phyloP scores from a whole-genome alignment of 1,139 yeast species.

The Yamadazyma conglobata region DNA sequence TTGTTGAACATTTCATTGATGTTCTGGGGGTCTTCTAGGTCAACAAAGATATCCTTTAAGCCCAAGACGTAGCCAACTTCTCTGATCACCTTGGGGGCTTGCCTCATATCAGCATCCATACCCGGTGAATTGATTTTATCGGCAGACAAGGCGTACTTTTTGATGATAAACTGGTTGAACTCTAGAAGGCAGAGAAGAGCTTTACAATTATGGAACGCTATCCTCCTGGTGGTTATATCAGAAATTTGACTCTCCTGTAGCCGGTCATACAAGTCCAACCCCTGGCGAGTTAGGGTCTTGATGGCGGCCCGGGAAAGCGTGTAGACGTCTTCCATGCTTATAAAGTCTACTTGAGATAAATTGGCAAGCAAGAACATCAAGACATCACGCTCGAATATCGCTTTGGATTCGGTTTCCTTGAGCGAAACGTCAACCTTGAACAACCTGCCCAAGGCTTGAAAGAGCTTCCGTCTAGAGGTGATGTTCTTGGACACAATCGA shows the following conservation, averaged over 20 bases:
- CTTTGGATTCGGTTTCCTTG: not conserved
- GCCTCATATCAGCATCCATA: conserved; percentile 26
- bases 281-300: conserved; percentile 24
- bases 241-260: conserved; percentile 9
- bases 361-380: conserved; percentile 35
- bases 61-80: conserved; percentile 9
- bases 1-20: not conserved
- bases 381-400: conserved; percentile 22
- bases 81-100: conserved; percentile 16
- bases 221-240: conserved; percentile 1
- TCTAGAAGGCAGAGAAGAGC: conserved; percentile 20
- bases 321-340: conserved; percentile 38
- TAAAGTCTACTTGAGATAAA: conserved; percentile 34
- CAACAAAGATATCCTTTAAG: conserved; percentile 8
- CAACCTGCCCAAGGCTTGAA: conserved; percentile 24
- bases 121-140: conserved; percentile 21
- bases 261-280: conserved; percentile 29
- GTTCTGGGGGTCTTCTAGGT: not conserved
- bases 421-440: conserved; percentile 18
- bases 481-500: conserved; percentile 40
- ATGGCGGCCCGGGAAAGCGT: conserved; percentile 17
- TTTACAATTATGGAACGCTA: conserved; percentile 18
- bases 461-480: conserved; percentile 46
- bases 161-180: conserved; percentile 20
- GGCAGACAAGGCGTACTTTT: conserved; percentile 21